Percentiles rank a stretch among this genome's conserved stretches.
These are phyloP conservation scores for Daucus carota DNA, from an alignment of 129 eudicot species.

Conservation along the genomic window DH1_v3.0 NC_030389.2:45586001-45586500, in stretches of 20 bases:
- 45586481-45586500: conserved; percentile 87
- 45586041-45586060: no score
- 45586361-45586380: background rate
- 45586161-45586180: background rate
- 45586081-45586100: background rate
- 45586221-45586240: background rate
- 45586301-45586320: no score
- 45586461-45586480: conserved; percentile 80
- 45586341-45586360: background rate
- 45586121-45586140: background rate
- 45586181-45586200: background rate
- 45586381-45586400: background rate
- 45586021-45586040: background rate
- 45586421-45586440: conserved; percentile 21
- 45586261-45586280: background rate
- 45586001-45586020: background rate
- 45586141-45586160: background rate
- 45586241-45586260: background rate
- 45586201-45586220: background rate
- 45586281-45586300: no score
- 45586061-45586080: no score
- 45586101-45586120: background rate
- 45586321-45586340: no score
- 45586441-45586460: conserved; percentile 91
- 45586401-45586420: background rate